These are phyloP conservation scores for Hemileccinum rubropunctum DNA, from an alignment of 768 basidiomycete species.

Conservation along the genomic window DNA sequence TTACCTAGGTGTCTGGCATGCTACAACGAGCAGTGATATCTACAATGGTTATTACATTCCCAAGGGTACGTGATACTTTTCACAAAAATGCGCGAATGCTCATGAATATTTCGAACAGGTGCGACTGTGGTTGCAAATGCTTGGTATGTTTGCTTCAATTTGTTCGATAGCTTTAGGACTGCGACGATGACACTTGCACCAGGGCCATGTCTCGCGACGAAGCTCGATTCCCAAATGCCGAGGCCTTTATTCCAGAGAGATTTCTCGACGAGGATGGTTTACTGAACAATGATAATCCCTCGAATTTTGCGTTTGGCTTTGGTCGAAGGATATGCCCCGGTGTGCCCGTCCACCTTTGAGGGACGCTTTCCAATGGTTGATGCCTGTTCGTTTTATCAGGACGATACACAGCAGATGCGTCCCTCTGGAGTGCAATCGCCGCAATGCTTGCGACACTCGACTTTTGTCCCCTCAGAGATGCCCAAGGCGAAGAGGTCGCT, in stretches of 20 bases:
- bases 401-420: conserved; percentile 2
- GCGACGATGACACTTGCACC: neutral
- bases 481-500: neutral
- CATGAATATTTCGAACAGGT: conserved; percentile 1
- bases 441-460: conserved; percentile 16
- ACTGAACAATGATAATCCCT: conserved; percentile 3
- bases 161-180: too few relatives aligned
- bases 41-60: conserved; percentile 34
- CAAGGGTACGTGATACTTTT: conserved; percentile 6
- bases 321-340: conserved; percentile 8
- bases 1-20: neutral
- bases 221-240: conserved; percentile 8
- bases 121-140: conserved; percentile 11
- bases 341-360: neutral
- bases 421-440: conserved; percentile 5
- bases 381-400: neutral
- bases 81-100: neutral
- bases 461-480: neutral
- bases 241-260: conserved; percentile 5
- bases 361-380: neutral
- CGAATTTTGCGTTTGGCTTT: conserved; percentile 13
- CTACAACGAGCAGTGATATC: conserved; percentile 26
- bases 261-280: conserved; percentile 9
- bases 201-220: conserved; percentile 12
- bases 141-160: conserved; percentile 3